phyloP scores from a whole-genome alignment of 2,329 filamentous ascomycete species.

The Trichoderma cornu-damae region DNA sequence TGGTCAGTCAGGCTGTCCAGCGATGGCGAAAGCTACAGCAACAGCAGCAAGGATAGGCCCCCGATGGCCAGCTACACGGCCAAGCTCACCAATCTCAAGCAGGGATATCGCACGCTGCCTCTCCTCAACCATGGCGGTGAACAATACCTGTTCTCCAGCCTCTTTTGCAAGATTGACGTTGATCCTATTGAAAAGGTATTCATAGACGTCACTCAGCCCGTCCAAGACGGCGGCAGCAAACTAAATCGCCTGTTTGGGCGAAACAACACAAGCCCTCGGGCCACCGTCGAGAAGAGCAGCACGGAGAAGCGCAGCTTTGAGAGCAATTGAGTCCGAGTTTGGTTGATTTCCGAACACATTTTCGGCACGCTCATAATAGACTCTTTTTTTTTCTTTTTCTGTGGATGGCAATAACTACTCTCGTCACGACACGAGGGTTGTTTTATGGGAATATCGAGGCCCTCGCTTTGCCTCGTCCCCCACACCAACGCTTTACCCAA shows the following conservation, averaged over 20 bases:
- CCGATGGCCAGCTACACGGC: slow-evolving; percentile 85
- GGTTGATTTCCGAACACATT: neutral
- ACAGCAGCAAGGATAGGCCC: slow-evolving; percentile 46
- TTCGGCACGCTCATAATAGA: neutral
- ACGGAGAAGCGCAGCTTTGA: slow-evolving; percentile 46
- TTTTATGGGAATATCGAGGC: no score
- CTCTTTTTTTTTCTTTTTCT: slow-evolving; percentile 18
- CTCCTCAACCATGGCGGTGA: slow-evolving; percentile 85
- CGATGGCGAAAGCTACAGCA: slow-evolving; percentile 61
- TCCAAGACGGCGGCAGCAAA: slow-evolving; percentile 42
- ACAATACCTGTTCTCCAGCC: slow-evolving; percentile 87
- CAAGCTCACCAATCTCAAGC: slow-evolving; percentile 81
- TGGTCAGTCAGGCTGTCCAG: slow-evolving; percentile 86
- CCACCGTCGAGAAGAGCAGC: slow-evolving; percentile 49
- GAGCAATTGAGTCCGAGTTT: slow-evolving; percentile 29
- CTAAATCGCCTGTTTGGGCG: slow-evolving; percentile 55
- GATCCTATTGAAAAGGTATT: slow-evolving; percentile 53
- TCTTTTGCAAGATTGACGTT: slow-evolving; percentile 83
- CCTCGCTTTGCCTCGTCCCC: no score
- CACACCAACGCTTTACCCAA: no score
- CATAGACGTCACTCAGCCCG: slow-evolving; percentile 43
- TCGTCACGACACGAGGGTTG: no score
- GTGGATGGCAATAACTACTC: no score
- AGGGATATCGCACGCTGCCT: slow-evolving; percentile 88
- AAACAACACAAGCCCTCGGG: slow-evolving; percentile 46